A percentile compares a stretch with the other conserved stretches of the same genome.
Evolutionary conservation across 1,139 yeast species (phyloP).

Genomic region (Yamadazyma diospyri): DNA sequence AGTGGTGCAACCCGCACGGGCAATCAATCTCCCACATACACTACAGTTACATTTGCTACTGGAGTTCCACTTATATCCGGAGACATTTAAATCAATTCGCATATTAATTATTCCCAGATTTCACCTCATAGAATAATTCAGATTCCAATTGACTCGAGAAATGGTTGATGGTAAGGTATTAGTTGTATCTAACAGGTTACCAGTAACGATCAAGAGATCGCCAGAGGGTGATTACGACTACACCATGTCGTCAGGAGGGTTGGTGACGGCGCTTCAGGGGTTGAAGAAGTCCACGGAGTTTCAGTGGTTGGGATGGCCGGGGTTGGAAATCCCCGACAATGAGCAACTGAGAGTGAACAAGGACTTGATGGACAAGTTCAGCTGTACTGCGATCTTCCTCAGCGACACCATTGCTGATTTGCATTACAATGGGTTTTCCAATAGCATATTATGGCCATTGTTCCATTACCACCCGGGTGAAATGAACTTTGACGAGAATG

Average conservation of each 20-base stretch:
- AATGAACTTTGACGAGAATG: conserved; percentile 95
- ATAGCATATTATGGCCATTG: conserved; percentile 91
- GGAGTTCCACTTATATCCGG: too few species aligned
- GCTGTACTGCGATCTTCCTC: conserved; percentile 86
- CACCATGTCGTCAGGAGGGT: conserved; percentile 94
- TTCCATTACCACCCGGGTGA: conserved; percentile 99
- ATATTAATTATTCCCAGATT: too few species aligned
- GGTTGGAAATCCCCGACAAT: conserved; percentile 76
- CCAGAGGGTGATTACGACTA: conserved; percentile 60
- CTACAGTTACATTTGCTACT: too few species aligned
- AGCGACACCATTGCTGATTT: conserved; percentile 88
- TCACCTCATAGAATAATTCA: too few species aligned
- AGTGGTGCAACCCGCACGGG: too few species aligned
- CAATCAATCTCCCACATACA: too few species aligned
- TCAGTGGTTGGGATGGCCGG: conserved; percentile 99
- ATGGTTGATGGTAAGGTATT: conserved; percentile 64
- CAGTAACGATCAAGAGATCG: conserved; percentile 82
- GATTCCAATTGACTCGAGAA: too few species aligned
- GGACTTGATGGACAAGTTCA: conserved; percentile 74
- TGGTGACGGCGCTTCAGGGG: conserved; percentile 94
- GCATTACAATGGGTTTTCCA: conserved; percentile 95
- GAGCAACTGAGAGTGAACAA: conserved; percentile 67
- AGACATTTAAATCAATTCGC: too few species aligned
- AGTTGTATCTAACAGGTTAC: conserved; percentile 92
- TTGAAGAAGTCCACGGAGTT: conserved; percentile 79